A percentile compares a stretch with the other conserved stretches of the same genome.
Conservation (phyloP, 805 yeast species). For the Danielia oregonensis region DNA sequence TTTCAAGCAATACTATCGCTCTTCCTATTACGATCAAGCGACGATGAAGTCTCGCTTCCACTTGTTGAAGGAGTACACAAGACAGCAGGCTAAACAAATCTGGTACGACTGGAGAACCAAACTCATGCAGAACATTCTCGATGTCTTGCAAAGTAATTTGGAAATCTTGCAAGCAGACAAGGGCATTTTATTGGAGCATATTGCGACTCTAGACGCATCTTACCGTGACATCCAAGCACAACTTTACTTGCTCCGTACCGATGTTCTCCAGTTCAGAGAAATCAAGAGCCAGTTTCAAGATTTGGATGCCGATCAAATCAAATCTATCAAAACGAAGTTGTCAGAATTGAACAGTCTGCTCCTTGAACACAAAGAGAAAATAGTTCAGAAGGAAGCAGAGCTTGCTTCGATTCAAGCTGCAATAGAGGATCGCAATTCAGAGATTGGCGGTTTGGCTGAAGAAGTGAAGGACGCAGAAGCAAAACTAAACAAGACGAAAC, state of each 20-base stretch:
- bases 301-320: slow-evolving; percentile 15
- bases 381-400: slow-evolving; percentile 10
- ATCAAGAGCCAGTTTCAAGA: slow-evolving; percentile 12
- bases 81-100: slow-evolving; percentile 48
- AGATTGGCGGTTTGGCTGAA: slow-evolving; percentile 15
- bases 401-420: slow-evolving; percentile 10
- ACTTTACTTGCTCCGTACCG: slow-evolving; percentile 11
- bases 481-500: slow-evolving; percentile 8
- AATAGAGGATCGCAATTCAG: slow-evolving; percentile 19
- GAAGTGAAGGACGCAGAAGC: slow-evolving; percentile 2
- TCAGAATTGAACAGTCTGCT: slow-evolving; percentile 15
- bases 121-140: slow-evolving; percentile 43
- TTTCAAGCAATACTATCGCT: slow-evolving; percentile 45
- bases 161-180: slow-evolving; percentile 20
- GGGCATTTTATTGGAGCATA: slow-evolving; percentile 9
- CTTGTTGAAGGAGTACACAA: slow-evolving; percentile 46
- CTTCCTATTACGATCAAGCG: slow-evolving; percentile 34
- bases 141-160: slow-evolving; percentile 22
- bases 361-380: slow-evolving; percentile 8
- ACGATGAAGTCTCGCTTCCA: slow-evolving; percentile 47
- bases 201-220: slow-evolving; percentile 11
- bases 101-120: slow-evolving; percentile 66
- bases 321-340: slow-evolving; percentile 10
- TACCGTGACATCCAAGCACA: slow-evolving; percentile 8
- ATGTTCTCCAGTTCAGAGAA: slow-evolving; percentile 15